These are phyloP conservation scores for Solanum peruvianum DNA, from an alignment of 257 asterid genomes.

Conservation along the genomic window DNA sequence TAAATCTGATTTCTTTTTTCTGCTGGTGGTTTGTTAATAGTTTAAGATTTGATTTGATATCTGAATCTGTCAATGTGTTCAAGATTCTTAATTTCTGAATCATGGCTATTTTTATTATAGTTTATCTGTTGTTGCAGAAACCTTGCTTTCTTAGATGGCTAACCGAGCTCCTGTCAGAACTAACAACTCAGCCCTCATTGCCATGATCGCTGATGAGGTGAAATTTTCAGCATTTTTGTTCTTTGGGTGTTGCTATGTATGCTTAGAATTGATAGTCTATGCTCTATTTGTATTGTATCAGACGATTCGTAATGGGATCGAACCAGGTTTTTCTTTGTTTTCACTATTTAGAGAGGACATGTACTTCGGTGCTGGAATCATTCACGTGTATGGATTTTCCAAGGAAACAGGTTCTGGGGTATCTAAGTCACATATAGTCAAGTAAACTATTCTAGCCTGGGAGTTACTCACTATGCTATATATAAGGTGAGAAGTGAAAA, in stretches of 20 bases:
- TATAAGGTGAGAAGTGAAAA: not conserved
- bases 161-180: conserved; percentile 72
- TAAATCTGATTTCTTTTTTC: not conserved
- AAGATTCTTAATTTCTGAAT: not conserved
- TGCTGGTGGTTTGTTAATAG: not conserved
- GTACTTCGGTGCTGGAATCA: not conserved
- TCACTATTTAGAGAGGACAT: not conserved
- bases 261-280: not conserved
- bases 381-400: not conserved
- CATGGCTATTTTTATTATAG: not conserved
- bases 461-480: not conserved
- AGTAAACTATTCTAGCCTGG: not conserved
- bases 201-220: conserved; percentile 98
- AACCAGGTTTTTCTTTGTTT: not conserved
- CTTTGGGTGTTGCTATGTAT: not conserved
- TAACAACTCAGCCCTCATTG: conserved; percentile 72
- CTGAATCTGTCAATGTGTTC: not conserved
- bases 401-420: not conserved
- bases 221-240: not conserved
- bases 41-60: not conserved
- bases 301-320: not conserved
- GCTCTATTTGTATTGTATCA: not conserved
- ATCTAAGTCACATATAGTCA: not conserved
- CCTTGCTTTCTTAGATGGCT: conserved; percentile 38
- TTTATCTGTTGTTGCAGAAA: not conserved